These are phyloP conservation scores for Ceratobasidium sp. DNA, from an alignment of 1,284 basidiomycete genomes.

Conservation along the genomic window DNA sequence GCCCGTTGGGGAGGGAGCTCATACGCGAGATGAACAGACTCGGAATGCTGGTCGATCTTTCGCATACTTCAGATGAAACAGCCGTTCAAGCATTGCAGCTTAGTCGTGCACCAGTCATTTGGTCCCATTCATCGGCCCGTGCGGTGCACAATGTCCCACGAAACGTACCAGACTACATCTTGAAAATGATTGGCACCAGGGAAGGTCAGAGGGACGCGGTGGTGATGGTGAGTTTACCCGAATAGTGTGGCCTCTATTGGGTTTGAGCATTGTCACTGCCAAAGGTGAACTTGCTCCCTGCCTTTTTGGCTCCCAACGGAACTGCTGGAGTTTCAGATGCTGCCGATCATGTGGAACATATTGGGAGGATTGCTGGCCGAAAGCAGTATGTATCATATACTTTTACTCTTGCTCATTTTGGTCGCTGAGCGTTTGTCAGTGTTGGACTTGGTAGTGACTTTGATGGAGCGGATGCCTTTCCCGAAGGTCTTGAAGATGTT, in stretches of 20 bases:
- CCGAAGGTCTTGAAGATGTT: constrained; percentile 72
- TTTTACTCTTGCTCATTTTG: not conserved
- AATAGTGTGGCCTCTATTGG: not conserved
- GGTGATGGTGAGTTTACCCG: constrained; percentile 74
- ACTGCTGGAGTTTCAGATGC: constrained; percentile 68
- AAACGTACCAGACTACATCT: constrained; percentile 78
- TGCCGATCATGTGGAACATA: constrained; percentile 88
- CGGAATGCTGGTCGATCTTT: constrained; percentile 84
- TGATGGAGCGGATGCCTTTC: constrained; percentile 72
- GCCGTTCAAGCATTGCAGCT: constrained; percentile 76
- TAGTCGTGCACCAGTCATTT: constrained; percentile 85
- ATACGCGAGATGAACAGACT: constrained; percentile 91
- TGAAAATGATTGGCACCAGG: constrained; percentile 71
- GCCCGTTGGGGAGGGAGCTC: constrained; percentile 73
- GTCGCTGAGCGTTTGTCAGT: constrained; percentile 52
- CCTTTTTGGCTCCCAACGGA: constrained; percentile 70
- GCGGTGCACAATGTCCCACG: constrained; percentile 73
- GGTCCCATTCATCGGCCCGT: constrained; percentile 85
- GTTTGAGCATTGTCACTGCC: not conserved
- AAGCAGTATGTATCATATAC: constrained; percentile 69
- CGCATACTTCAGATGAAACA: constrained; percentile 87
- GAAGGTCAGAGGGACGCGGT: constrained; percentile 79
- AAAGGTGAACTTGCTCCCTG: constrained; percentile 79
- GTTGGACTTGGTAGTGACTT: constrained; percentile 76
- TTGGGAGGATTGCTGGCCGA: constrained; percentile 78